phyloP scores from a whole-genome alignment of 2,329 filamentous ascomycete species.

The Penicillium sp. region DNA sequence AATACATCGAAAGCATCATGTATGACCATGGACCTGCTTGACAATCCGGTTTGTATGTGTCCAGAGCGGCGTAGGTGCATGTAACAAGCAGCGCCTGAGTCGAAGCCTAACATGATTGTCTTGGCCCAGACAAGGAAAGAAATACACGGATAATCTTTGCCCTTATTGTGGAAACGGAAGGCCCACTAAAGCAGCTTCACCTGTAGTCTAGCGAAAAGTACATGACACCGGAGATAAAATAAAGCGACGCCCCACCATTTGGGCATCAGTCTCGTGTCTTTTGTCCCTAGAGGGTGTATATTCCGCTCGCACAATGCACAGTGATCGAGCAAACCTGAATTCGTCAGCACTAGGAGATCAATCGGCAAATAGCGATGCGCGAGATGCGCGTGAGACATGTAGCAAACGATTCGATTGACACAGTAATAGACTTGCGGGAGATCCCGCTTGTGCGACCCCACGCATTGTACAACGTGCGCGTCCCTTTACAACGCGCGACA shows the following conservation, averaged over 20 bases:
- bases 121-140: background rate
- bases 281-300: constrained; percentile 4
- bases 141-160: background rate
- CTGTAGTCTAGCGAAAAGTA: background rate
- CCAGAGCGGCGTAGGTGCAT: background rate
- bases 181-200: background rate
- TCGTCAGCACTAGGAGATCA: constrained; percentile 2
- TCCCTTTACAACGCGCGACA: background rate
- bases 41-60: background rate
- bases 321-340: constrained; percentile 3
- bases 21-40: background rate
- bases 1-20: background rate
- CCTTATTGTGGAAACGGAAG: background rate
- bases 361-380: background rate
- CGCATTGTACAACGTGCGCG: background rate
- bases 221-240: background rate
- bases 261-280: constrained; percentile 16
- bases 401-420: constrained; percentile 14
- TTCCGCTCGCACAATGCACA: background rate
- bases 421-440: constrained; percentile 2
- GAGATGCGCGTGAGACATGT: constrained; percentile 1
- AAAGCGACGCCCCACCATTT: constrained; percentile 6
- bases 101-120: constrained; percentile 1
- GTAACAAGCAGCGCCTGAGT: constrained; percentile 1
- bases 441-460: background rate